These are phyloP conservation scores for Trametes versicolor DNA, from an alignment of 1,284 basidiomycete species.

Conservation along the genomic window DNA sequence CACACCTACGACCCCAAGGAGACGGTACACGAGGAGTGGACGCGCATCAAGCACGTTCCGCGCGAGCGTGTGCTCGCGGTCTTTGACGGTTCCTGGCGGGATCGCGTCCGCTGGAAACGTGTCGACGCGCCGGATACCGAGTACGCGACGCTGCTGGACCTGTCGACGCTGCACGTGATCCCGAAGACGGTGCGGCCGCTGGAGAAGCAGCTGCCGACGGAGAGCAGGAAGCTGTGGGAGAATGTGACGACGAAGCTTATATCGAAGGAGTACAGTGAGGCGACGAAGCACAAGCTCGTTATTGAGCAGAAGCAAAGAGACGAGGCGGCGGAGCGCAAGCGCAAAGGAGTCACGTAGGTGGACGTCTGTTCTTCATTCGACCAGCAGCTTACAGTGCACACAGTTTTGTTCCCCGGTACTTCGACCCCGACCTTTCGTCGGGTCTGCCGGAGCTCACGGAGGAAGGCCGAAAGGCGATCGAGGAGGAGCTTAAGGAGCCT, in stretches of 20 bases:
- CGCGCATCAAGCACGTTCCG: conserved; percentile 92
- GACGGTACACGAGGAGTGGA: conserved; percentile 79
- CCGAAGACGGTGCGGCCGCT: conserved; percentile 90
- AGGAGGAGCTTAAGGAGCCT: conserved; percentile 68
- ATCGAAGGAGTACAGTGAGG: conserved; percentile 89
- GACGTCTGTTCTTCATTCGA: conserved; percentile 13
- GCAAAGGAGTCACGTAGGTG: conserved; percentile 79
- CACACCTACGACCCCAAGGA: conserved; percentile 79
- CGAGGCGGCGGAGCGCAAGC: conserved; percentile 84
- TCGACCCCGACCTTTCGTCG: conserved; percentile 76
- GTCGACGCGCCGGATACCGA: conserved; percentile 58
- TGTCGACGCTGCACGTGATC: conserved; percentile 78
- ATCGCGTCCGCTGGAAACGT: conserved; percentile 83
- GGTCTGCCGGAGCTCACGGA: conserved; percentile 81
- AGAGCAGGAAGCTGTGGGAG: conserved; percentile 92
- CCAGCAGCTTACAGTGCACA: background rate
- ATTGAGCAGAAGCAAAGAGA: conserved; percentile 95
- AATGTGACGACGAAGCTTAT: conserved; percentile 82
- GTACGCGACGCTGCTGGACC: conserved; percentile 79
- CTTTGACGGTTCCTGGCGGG: conserved; percentile 92
- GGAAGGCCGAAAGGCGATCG: conserved; percentile 73
- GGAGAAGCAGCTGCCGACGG: conserved; percentile 79
- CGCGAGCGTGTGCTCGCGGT: conserved; percentile 79
- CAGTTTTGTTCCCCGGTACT: conserved; percentile 87
- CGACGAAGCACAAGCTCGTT: conserved; percentile 86